Percentiles rank a stretch among this genome's conserved stretches.
These are phyloP conservation scores for Phytopythium litorale DNA, from an alignment of 352 stramenopile genomes.

Conservation along the genomic window DNA sequence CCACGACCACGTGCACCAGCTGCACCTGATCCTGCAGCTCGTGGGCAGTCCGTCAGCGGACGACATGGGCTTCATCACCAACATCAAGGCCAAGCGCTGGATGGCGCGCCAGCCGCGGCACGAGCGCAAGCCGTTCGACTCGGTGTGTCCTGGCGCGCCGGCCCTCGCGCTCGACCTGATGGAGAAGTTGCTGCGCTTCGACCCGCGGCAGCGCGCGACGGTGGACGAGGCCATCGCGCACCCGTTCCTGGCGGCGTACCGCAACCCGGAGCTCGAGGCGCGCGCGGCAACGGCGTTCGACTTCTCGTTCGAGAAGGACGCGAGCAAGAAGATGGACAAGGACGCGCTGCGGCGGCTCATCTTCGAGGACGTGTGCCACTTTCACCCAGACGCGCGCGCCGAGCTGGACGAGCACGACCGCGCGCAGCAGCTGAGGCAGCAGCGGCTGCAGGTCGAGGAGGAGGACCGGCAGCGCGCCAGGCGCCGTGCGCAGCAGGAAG, in stretches of 20 bases:
- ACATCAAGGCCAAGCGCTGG: constrained; percentile 80
- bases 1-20: constrained; percentile 83
- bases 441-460: constrained; percentile 19
- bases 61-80: constrained; percentile 80
- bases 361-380: constrained; percentile 85
- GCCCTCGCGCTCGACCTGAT: constrained; percentile 82
- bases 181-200: constrained; percentile 83
- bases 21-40: constrained; percentile 86
- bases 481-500: constrained; percentile 2
- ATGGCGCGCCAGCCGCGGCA: constrained; percentile 73
- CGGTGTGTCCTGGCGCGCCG: constrained; percentile 52
- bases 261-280: constrained; percentile 37
- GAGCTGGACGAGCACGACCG: constrained; percentile 45
- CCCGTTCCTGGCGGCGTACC: constrained; percentile 72
- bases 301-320: constrained; percentile 80
- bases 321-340: constrained; percentile 62
- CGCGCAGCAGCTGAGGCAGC: constrained; percentile 10
- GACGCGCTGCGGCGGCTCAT: constrained; percentile 75
- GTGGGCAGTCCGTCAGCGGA: constrained; percentile 57
- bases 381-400: constrained; percentile 62
- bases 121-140: constrained; percentile 38
- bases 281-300: constrained; percentile 52
- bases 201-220: constrained; percentile 73
- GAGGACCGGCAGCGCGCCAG: constrained; percentile 27
- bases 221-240: constrained; percentile 76